Percentiles rank a stretch among this genome's conserved stretches.
These are phyloP conservation scores for Lathyrus oleraceus DNA, from an alignment of 306 rosid species.

Conservation along the genomic window DNA sequence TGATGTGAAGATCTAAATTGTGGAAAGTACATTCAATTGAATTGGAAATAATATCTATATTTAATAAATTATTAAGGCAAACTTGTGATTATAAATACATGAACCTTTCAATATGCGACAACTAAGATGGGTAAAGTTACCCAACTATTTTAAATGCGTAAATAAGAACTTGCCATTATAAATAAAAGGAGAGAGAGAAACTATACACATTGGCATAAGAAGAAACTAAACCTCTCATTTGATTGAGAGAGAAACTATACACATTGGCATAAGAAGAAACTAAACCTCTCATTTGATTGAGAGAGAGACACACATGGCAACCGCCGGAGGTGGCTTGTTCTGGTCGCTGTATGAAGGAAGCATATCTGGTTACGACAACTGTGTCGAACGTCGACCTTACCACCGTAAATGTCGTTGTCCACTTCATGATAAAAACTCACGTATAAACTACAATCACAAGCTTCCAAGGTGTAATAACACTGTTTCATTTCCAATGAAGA, in stretches of 20 bases:
- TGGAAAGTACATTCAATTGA: no score
- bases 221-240: not conserved
- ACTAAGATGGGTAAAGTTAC: no score
- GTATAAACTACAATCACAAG: conserved; percentile 1
- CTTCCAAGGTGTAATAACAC: conserved; percentile 22
- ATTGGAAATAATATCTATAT: no score
- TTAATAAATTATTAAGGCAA: no score
- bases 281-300: not conserved
- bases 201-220: not conserved
- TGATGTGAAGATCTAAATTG: no score
- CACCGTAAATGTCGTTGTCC: conserved; percentile 58
- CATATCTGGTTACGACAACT: conserved; percentile 46
- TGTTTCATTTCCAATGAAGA: conserved; percentile 59
- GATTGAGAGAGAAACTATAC: not conserved
- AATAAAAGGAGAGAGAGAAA: no score
- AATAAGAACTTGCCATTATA: no score
- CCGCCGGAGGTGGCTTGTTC: conserved; percentile 43
- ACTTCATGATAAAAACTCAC: conserved; percentile 39
- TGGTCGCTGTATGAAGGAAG: conserved; percentile 52
- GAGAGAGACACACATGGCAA: conserved; percentile 23
- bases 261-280: not conserved
- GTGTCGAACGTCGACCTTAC: conserved; percentile 66
- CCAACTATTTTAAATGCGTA: no score
- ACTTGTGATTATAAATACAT: no score
- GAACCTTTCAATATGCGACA: no score